These are phyloP conservation scores for Ophiostoma tasmaniense DNA, from an alignment of 2,329 filamentous ascomycete genomes.

Conservation along the genomic window DNA sequence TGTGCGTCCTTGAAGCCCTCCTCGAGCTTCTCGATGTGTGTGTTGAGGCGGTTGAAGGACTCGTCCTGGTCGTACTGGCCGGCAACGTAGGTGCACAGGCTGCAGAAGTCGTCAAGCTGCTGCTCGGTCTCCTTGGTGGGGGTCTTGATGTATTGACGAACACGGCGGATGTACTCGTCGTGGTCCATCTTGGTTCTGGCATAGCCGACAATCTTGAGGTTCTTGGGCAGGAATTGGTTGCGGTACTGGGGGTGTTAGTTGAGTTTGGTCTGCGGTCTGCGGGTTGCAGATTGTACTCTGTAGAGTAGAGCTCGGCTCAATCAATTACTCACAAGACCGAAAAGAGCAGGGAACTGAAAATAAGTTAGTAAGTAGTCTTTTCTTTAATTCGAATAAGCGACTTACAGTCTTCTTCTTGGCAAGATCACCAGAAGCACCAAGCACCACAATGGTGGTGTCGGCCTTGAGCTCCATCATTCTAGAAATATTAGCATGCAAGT, in stretches of 20 bases:
- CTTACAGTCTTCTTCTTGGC: conserved; percentile 98
- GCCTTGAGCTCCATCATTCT: conserved; percentile 95
- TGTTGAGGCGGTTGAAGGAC: conserved; percentile 76
- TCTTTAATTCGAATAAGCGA: background rate
- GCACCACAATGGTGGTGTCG: conserved; percentile 92
- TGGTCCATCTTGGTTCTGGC: conserved; percentile 99
- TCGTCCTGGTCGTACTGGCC: conserved; percentile 97
- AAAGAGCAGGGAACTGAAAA: conserved; percentile 82
- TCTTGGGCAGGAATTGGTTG: conserved; percentile 96
- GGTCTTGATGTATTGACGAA: conserved; percentile 98
- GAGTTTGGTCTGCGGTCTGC: background rate
- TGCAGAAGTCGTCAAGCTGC: conserved; percentile 83
- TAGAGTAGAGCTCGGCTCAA: background rate
- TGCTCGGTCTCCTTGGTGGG: conserved; percentile 96
- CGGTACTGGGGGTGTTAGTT: conserved; percentile 57
- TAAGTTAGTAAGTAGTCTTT: conserved; percentile 25
- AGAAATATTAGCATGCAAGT: conserved; percentile 12
- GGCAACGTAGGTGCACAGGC: conserved; percentile 85
- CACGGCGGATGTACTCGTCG: conserved; percentile 84
- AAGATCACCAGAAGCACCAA: conserved; percentile 93
- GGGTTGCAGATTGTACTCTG: background rate
- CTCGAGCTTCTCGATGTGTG: conserved; percentile 81
- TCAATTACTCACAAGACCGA: conserved; percentile 74
- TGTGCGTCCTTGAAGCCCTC: conserved; percentile 73
- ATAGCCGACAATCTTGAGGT: conserved; percentile 96